Percentiles rank a stretch among this genome's conserved stretches.
phyloP scores from a whole-genome alignment of 1,284 basidiomycete genomes.

The Pseudozyma tsukubaensis region DNA sequence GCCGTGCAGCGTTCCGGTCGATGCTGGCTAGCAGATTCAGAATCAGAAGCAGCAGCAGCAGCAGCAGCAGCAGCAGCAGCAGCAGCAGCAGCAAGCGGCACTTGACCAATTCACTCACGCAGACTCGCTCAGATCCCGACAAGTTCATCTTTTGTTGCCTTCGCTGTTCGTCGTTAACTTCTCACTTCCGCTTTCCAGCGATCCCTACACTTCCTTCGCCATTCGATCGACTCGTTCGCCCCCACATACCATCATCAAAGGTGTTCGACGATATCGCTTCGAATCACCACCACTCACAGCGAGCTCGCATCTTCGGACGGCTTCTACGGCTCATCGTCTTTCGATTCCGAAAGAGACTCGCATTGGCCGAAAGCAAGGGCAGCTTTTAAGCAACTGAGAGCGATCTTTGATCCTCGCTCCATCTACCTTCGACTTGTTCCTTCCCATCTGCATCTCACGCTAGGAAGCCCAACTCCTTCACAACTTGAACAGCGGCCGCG shows the following conservation, averaged over 20 bases:
- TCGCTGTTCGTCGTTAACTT: background rate
- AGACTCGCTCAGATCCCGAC: no score
- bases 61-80: no score
- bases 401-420: background rate
- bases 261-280: background rate
- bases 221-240: background rate
- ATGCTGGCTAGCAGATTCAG: no score
- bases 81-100: no score
- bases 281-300: background rate
- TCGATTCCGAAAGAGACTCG: no score
- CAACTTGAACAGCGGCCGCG: slow-evolving; percentile 9
- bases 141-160: background rate
- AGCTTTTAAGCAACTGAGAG: no score
- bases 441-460: background rate
- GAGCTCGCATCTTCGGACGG: no score
- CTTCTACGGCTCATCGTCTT: no score
- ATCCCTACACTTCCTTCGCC: background rate
- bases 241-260: background rate
- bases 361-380: no score
- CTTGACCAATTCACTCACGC: no score
- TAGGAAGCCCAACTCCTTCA: background rate
- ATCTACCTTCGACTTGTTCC: background rate
- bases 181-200: background rate
- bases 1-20: no score
- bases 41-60: no score